Evolutionary conservation across 1,139 yeast species (phyloP), one percentile per base, ranked within the genome.

Genomic region (Pichia sp.): DNA sequence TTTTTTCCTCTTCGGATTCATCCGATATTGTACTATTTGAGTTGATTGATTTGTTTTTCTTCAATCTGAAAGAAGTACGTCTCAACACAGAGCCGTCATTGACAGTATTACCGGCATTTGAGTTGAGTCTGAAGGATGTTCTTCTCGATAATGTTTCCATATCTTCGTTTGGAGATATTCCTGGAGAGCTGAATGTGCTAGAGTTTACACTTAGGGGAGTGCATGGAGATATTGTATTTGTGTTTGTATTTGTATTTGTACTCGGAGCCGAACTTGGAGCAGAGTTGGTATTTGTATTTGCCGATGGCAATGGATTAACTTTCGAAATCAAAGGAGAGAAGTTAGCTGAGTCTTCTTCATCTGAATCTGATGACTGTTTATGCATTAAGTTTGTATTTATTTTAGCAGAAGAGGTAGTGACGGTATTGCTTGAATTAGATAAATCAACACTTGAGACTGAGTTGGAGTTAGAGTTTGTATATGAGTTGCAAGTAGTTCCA

Each of bases 211-310:
- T 46, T 6, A 41, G 33, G 10, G 50, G 51, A 13, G 52, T 47
- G 8, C 46, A 37, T 12, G 52, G 51, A 10, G 51, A 36, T 27
- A 28, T 29, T n/a, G n/a, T n/a, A n/a, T n/a, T n/a, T n/a, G n/a
- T n/a, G n/a, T n/a, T n/a, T n/a, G n/a, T n/a, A n/a, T n/a, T n/a
- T n/a, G n/a, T n/a, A n/a, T n/a, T n/a, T 5, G 22, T 20, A n/a
- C n/a, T n/a, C n/a, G n/a, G n/a, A n/a, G n/a, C n/a, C n/a, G n/a
- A n/a, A n/a, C n/a, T n/a, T n/a, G n/a, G n/a, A n/a, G n/a, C n/a
- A n/a, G n/a, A n/a, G n/a, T n/a, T n/a, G n/a, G n/a, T n/a, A n/a
- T n/a, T n/a, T n/a, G n/a, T n/a, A 28, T 30, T 29, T 14, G 9
- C 12, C 14, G 16, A 15, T 8, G 8, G 27, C 11, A 25, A 11